Base-by-base conservation (phyloP, 2,329 filamentous ascomycete genomes). In the Rhynchosporium secalis region DNA sequence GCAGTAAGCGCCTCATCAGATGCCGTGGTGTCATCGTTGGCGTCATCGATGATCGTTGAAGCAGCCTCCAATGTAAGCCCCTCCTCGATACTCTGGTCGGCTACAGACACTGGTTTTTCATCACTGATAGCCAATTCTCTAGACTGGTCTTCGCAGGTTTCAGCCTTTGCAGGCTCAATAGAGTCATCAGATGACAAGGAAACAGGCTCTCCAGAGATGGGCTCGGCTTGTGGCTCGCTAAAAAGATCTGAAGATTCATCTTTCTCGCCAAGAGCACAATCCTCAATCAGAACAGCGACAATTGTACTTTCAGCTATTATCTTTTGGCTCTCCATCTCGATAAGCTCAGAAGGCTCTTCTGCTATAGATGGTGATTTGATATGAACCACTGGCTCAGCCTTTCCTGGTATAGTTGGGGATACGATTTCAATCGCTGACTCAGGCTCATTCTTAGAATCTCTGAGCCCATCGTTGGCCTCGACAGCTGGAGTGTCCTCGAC, bases 161-260 rank as follows among this genome's bases (percentile, higher is more conserved):
- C 47, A 33, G 29, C 46, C 7, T n/a, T 13, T 4, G 15, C 26
- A 7, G 49, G 15, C 40, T 62, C 66, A 56, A 62, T 51, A 45
- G 62, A 61, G 47, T 64, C 63, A 29, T 68, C 55, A 13, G 60
- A 26, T 40, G 58, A 56, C 31, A 58, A 60, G 5, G 66, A 64
- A 36, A 28, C 51, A 8, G 28, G 9, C 38, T 28, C 45, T 36
- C 40, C 29, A 41, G 29, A 29, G 31, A 31, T 40, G 15, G 26
- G n/a, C 57, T 59, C 47, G 31, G 12, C 26, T 43, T 20, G 3
- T 20, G 40, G 20, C 9, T 56, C 49, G 31, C 40, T 47, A 29
- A 40, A 8, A 33, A 55, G 13, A 13, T 15, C 20, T 10, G 31
- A 29, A 29, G 45, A 9, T 33, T 41, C 56, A 5, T 41, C 56